A percentile compares a stretch with the other conserved stretches of the same genome.
Conservation (phyloP, 2,329 filamentous ascomycete genomes). For the Mycosphaerella arachidis region DNA sequence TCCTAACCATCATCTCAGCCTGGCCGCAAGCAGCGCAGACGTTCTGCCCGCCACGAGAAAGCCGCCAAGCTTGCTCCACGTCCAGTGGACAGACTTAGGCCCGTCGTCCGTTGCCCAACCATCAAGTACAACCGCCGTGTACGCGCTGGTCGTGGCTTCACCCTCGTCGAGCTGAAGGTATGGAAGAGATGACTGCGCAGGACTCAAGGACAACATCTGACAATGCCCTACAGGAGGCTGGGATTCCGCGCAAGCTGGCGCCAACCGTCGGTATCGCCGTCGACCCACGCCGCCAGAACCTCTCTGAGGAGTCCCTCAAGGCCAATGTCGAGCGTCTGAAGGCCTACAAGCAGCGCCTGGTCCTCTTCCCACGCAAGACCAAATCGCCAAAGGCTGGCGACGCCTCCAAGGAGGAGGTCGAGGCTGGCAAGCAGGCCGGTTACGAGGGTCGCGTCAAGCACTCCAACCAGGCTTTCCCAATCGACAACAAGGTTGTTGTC, state of each 20-base stretch:
- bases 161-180: conserved; percentile 97
- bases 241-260: conserved; percentile 89
- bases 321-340: conserved; percentile 96
- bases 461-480: conserved; percentile 59
- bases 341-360: conserved; percentile 93
- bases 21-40: conserved; percentile 90
- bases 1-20: conserved; percentile 54
- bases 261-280: conserved; percentile 96
- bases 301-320: conserved; percentile 89
- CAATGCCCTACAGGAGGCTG: conserved; percentile 65
- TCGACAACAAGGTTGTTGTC: conserved; percentile 67
- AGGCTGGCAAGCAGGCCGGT: conserved; percentile 57
- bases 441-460: conserved; percentile 42
- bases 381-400: conserved; percentile 93
- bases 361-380: conserved; percentile 94
- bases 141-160: conserved; percentile 95
- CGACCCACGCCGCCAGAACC: conserved; percentile 94
- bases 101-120: conserved; percentile 94
- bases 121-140: conserved; percentile 98
- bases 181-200: conserved; percentile 1
- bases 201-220: conserved; percentile 12
- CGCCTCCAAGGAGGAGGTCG: conserved; percentile 77
- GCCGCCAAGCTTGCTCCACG: conserved; percentile 91
- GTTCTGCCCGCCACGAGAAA: conserved; percentile 88
- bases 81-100: conserved; percentile 93